Percentiles rank a stretch among this genome's conserved stretches.
Evolutionary conservation across 176 grass and related monocot genomes (phyloP).

Genomic region (Aegilops longissima): DNA sequence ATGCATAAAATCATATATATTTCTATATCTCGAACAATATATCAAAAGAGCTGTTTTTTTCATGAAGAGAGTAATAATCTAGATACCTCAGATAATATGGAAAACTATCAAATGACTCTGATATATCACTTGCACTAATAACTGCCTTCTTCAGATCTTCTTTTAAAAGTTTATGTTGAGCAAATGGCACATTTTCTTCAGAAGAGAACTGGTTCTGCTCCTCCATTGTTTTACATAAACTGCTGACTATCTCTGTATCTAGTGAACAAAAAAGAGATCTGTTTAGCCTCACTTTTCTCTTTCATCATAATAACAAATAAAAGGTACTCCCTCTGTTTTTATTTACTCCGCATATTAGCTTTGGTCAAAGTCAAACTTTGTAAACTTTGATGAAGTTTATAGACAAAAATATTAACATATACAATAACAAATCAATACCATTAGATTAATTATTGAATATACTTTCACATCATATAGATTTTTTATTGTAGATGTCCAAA

Average conservation of each 20-base stretch:
- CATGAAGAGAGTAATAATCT: constrained; percentile 2
- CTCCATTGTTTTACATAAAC: constrained; percentile 63
- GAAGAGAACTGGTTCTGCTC: constrained; percentile 46
- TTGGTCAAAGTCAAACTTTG: no score
- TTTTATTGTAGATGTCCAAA: no score
- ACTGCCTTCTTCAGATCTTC: constrained; percentile 70
- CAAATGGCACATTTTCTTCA: constrained; percentile 37
- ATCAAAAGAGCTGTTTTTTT: background rate
- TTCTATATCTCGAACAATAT: background rate
- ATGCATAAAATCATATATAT: background rate
- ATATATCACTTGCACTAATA: constrained; percentile 64
- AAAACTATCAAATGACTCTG: constrained; percentile 79
- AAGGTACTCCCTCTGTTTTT: background rate
- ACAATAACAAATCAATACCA: no score
- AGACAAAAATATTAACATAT: no score
- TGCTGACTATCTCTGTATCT: constrained; percentile 62
- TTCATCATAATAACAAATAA: constrained; percentile 5
- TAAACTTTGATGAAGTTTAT: no score
- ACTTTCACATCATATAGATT: no score
- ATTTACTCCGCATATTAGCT: no score
- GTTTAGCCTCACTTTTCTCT: background rate
- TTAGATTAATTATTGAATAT: no score
- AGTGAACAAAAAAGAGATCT: constrained; percentile 40
- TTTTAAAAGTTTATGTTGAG: constrained; percentile 65
- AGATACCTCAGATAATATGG: constrained; percentile 90